A percentile compares a stretch with the other conserved stretches of the same genome.
phyloP scores from a whole-genome alignment of 106 monocot species.

The Agapanthus africanus region DNA sequence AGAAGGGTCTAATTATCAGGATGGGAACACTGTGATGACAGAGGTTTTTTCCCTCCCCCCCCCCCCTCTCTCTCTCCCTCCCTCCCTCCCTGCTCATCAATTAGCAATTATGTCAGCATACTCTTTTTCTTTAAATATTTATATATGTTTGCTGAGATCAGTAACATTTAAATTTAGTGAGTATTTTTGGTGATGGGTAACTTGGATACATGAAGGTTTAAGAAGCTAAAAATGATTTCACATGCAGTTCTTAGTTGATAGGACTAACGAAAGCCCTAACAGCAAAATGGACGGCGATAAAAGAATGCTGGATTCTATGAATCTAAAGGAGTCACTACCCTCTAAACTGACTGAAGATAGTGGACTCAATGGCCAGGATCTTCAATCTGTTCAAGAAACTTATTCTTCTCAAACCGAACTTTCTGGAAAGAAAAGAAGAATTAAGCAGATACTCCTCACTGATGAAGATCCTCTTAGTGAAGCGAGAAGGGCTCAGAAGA shows the following conservation, averaged over 20 bases:
- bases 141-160: not conserved
- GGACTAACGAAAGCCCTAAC: slow-evolving; percentile 2
- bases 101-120: not conserved
- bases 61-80: not conserved
- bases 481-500: slow-evolving; percentile 18
- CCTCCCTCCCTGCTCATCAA: not conserved
- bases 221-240: slow-evolving; percentile 4
- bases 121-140: not conserved
- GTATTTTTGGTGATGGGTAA: not conserved
- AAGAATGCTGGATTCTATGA: slow-evolving; percentile 4
- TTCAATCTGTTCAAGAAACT: slow-evolving; percentile 6
- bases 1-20: slow-evolving; percentile 5
- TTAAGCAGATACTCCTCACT: slow-evolving; percentile 7
- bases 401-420: slow-evolving; percentile 18
- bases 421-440: slow-evolving; percentile 19
- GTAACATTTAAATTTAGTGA: not conserved
- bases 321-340: not conserved
- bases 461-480: slow-evolving; percentile 15
- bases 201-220: not conserved
- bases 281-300: not conserved
- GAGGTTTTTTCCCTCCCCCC: not conserved
- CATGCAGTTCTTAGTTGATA: slow-evolving; percentile 14
- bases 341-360: not conserved
- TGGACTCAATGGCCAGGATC: not conserved
- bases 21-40: no score